Conservation (phyloP, 129 eudicot species). For the Arctium lappa region DNA sequence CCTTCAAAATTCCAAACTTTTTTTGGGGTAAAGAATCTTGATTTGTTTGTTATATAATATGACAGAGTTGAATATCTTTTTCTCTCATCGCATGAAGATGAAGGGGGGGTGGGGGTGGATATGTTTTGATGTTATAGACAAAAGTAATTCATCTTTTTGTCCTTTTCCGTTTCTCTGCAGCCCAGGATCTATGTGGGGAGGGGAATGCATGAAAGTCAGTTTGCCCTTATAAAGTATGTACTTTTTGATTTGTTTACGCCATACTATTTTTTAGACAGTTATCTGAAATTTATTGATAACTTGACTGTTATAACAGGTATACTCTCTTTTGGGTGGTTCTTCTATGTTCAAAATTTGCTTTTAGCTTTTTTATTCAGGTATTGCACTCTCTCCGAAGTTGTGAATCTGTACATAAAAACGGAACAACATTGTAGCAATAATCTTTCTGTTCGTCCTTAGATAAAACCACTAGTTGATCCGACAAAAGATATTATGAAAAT, state of each 20-base stretch:
- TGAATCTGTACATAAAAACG: neutral
- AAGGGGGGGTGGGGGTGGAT: neutral
- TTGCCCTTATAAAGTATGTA: constrained; percentile 76
- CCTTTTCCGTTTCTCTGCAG: constrained; percentile 49
- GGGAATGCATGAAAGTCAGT: constrained; percentile 99
- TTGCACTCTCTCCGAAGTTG: constrained; percentile 15
- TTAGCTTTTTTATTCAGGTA: constrained; percentile 80
- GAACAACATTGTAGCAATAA: constrained; percentile 17
- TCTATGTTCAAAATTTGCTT: constrained; percentile 60
- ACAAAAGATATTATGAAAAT: constrained; percentile 81
- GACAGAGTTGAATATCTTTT: neutral
- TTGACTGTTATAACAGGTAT: constrained; percentile 53
- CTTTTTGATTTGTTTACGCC: constrained; percentile 9
- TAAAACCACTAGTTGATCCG: constrained; percentile 81
- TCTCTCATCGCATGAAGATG: neutral
- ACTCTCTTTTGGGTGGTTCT: constrained; percentile 87
- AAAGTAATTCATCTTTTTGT: neutral
- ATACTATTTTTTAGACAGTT: neutral
- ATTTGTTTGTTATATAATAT: neutral
- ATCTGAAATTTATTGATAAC: neutral
- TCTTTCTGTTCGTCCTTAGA: constrained; percentile 41
- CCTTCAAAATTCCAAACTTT: neutral
- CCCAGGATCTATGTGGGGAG: constrained; percentile 94
- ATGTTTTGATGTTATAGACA: neutral
- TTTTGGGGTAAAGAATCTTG: neutral